Evolutionary conservation across 139 green algal species (phyloP).

Genomic region (Tetradesmus lagerheimii): DNA sequence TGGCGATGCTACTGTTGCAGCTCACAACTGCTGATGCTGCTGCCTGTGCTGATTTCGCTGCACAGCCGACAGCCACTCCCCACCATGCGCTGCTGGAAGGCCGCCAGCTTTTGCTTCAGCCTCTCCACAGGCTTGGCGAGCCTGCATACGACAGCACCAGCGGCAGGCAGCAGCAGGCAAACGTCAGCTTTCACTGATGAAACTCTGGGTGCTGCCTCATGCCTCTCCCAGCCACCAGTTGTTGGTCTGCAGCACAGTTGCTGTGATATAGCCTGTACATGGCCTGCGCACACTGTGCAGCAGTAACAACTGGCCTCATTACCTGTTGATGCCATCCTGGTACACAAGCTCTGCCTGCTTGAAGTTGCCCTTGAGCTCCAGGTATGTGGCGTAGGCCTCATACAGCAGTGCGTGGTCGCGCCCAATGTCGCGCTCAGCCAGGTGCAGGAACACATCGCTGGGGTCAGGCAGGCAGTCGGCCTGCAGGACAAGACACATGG

Average conservation of each 20-base stretch:
- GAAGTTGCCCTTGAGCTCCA: conserved; percentile 85
- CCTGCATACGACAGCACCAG: conserved; percentile 48
- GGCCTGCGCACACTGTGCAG: background rate
- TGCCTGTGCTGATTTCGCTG: background rate
- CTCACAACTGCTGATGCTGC: background rate
- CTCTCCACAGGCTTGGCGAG: conserved; percentile 77
- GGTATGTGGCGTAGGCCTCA: conserved; percentile 86
- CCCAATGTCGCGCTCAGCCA: conserved; percentile 81
- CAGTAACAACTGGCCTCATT: background rate
- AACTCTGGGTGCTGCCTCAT: background rate
- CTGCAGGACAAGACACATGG: conserved; percentile 53
- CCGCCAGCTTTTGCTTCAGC: conserved; percentile 78
- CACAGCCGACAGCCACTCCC: background rate
- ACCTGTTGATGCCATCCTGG: conserved; percentile 78
- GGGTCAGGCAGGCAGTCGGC: conserved; percentile 90
- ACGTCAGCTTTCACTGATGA: too few species aligned
- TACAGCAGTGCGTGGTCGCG: conserved; percentile 90
- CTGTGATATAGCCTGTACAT: background rate
- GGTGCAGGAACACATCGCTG: conserved; percentile 88
- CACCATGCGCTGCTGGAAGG: conserved; percentile 92
- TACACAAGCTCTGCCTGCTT: conserved; percentile 80
- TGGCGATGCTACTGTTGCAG: background rate
- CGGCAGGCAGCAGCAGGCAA: background rate
- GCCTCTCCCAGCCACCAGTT: background rate
- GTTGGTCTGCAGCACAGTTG: too few species aligned